Evolutionary conservation across 257 asterid genomes (phyloP).

Genomic region (Solanum appendiculatum): DNA sequence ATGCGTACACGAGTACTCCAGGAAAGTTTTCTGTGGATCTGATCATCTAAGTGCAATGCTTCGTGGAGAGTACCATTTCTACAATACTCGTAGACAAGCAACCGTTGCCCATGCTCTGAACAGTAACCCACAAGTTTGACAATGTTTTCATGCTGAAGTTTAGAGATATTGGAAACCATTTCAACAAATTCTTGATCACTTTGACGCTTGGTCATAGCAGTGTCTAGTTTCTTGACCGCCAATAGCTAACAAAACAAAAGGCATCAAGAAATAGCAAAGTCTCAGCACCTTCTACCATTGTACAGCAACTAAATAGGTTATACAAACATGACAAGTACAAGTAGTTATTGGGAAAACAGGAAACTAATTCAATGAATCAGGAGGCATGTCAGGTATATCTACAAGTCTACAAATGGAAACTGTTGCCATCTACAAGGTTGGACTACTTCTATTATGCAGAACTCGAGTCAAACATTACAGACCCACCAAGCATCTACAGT

Average conservation of each 20-base stretch:
- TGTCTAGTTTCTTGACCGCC: constrained; percentile 79
- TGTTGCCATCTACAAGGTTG: not conserved
- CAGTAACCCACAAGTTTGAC: constrained; percentile 75
- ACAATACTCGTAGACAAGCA: constrained; percentile 66
- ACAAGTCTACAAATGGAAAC: not conserved
- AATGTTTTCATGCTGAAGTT: constrained; percentile 54
- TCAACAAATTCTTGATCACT: constrained; percentile 60
- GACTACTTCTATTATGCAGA: not conserved
- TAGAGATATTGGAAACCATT: constrained; percentile 49
- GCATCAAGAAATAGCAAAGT: not conserved
- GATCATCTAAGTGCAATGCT: constrained; percentile 65
- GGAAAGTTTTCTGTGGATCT: constrained; percentile 55
- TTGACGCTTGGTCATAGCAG: constrained; percentile 30
- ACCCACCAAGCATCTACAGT: not conserved
- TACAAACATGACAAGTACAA: not conserved
- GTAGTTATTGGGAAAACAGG: not conserved
- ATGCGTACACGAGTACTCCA: constrained; percentile 75
- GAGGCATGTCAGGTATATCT: not conserved
- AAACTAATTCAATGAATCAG: not conserved
- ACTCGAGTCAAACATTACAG: not conserved
- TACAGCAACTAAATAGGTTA: not conserved
- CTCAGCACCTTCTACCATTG: not conserved
- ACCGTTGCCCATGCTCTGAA: constrained; percentile 72
- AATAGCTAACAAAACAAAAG: constrained; percentile 34
- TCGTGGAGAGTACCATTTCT: constrained; percentile 67